These are phyloP conservation scores for Boletus bicolor DNA, from an alignment of 768 basidiomycete species.

Conservation along the genomic window DNA sequence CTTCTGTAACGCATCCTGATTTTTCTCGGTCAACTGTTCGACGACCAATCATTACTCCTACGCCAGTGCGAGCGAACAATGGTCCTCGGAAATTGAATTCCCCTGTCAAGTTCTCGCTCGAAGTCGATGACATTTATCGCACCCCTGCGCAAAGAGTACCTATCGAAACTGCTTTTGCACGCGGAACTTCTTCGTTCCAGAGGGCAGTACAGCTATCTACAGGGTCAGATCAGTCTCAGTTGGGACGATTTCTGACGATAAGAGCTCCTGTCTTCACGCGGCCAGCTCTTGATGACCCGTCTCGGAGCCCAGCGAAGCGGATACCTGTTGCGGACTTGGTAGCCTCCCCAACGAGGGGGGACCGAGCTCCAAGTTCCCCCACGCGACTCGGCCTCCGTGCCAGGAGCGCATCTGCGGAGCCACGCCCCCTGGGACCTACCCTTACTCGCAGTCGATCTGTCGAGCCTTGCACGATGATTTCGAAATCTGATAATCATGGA, in stretches of 20 bases:
- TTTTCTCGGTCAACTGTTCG: conserved; percentile 20
- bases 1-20: conserved; percentile 12
- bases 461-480: conserved; percentile 17
- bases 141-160: conserved; percentile 68
- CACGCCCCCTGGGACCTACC: conserved; percentile 16
- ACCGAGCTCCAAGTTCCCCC: conserved; percentile 13
- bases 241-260: conserved; percentile 12
- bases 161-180: conserved; percentile 47
- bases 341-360: conserved; percentile 25
- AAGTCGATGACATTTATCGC: conserved; percentile 39
- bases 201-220: conserved; percentile 39
- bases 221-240: conserved; percentile 19
- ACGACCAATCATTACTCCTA: conserved; percentile 30
- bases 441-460: conserved; percentile 30
- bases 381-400: conserved; percentile 19
- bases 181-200: conserved; percentile 48
- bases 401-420: conserved; percentile 37
- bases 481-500: conserved; percentile 8
- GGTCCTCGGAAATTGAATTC: conserved; percentile 17
- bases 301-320: conserved; percentile 35
- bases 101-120: conserved; percentile 34
- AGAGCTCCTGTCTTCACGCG: conserved; percentile 40
- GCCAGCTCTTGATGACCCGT: conserved; percentile 37
- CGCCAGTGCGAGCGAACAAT: conserved; percentile 22
- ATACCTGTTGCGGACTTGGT: conserved; percentile 28